Conservation (phyloP, 306 rosid genomes). For the Ormosia semicastrata region DNA sequence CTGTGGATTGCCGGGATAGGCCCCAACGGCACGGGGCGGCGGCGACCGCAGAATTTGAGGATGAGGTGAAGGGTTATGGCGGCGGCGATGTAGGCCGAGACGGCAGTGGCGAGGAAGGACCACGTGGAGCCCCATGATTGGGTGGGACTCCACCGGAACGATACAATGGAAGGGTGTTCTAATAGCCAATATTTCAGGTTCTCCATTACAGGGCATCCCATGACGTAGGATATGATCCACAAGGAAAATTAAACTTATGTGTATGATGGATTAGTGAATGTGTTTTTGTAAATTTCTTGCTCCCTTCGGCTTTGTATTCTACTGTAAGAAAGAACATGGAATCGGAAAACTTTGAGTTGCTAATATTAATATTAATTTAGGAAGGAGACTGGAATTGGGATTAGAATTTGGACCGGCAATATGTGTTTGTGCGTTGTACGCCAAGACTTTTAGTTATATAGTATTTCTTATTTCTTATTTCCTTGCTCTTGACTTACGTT, state of each 20-base stretch:
- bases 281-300: conserved; percentile 19
- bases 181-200: conserved; percentile 44
- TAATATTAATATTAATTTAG: not conserved
- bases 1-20: conserved; percentile 68
- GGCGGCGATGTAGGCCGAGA: conserved; percentile 41
- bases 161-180: conserved; percentile 54
- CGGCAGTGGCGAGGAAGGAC: conserved; percentile 56
- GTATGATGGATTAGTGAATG: not conserved
- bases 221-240: not conserved
- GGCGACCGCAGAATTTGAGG: conserved; percentile 34
- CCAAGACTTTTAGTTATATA: conserved; percentile 9
- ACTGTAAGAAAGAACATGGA: not conserved
- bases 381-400: not conserved
- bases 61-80: conserved; percentile 42
- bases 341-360: not conserved
- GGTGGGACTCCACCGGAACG: conserved; percentile 74
- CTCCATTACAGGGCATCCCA: not conserved
- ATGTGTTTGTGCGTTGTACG: not conserved
- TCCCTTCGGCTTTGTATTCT: not conserved
- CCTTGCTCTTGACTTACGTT: not conserved
- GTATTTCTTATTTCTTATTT: not conserved
- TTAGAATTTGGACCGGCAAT: conserved; percentile 6
- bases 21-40: conserved; percentile 49
- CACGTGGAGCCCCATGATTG: conserved; percentile 71
- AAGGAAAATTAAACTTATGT: not conserved